Evolutionary conservation across 2,329 filamentous ascomycete species (phyloP), one percentile per base, ranked within the genome.

Genomic region (Hymenoscyphus infarciens): DNA sequence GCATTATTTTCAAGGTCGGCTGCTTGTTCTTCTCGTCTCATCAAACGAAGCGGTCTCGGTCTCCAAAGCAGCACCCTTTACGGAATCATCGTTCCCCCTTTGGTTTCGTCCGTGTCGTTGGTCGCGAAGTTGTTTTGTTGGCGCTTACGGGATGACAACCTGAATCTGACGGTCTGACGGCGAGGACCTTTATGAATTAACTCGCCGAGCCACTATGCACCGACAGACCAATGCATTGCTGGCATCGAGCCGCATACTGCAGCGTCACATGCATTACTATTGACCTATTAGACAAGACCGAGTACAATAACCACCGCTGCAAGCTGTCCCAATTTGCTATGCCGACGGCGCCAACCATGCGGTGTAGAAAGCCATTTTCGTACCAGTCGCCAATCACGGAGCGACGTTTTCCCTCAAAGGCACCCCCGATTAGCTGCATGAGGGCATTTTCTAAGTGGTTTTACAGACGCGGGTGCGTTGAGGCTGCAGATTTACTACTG

Each of bases 251-350:
- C 35, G 19, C 19, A 25, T 19, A 45, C 33, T 45, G 16, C 13
- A 27, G 15, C 42, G 39, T 31, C 56, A 45, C 25, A 57, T 49
- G 31, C 27, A 22, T 27, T 33, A 19, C 27, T 35, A 52, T 49
- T 59, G 57, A 27, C 57, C 27, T 29, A 29, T 31, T 25, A 25
- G n/a, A 13, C 19, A 52, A 31, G 25, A 35, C 57, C 57, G 57
- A 59, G 57, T 59, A 59, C 31, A 15, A 35, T 59, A n/a, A 52
- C 25, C 56, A 19, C 56, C 45, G 4, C 57, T 59, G 57, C 57
- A 29, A 16, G 35, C 39, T 59, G 33, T 38, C 25, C 22, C 56
- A 45, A 52, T 10, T 59, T 11, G 8, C 29, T 31, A 31, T 31
- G 29, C 29, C 29, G 29, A 15, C 31, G 31, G 3, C 52, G 57